phyloP scores from a whole-genome alignment of 2,329 filamentous ascomycete genomes.

The Pyricularia sp. region DNA sequence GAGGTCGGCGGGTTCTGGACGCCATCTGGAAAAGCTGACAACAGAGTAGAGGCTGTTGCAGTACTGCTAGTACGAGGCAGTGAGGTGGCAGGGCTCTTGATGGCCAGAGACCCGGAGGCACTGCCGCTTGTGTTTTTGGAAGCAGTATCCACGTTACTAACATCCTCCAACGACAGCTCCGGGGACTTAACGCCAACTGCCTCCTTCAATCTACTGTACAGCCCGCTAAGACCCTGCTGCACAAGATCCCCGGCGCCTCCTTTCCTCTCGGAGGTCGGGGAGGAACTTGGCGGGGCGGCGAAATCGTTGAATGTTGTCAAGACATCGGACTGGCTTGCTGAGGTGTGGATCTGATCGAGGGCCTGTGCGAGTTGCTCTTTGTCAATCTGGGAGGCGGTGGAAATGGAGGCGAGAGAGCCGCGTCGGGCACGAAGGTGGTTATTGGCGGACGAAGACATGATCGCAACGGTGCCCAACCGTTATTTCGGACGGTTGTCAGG shows the following conservation, averaged over 20 bases:
- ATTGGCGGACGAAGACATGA: conserved; percentile 13
- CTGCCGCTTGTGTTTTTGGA: conserved; percentile 28
- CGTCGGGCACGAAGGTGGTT: conserved; percentile 20
- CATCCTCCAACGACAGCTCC: conserved; percentile 22
- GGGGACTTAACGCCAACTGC: conserved; percentile 51
- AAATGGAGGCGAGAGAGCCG: conserved; percentile 27
- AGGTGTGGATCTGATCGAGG: conserved; percentile 77
- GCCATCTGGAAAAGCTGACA: neutral
- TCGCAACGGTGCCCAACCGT: conserved; percentile 11
- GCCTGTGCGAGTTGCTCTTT: conserved; percentile 64
- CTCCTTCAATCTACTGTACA: conserved; percentile 76
- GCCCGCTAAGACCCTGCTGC: conserved; percentile 74
- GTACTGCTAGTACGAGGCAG: conserved; percentile 15
- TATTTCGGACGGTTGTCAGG: conserved; percentile 13
- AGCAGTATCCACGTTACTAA: conserved; percentile 27
- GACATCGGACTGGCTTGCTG: conserved; percentile 71
- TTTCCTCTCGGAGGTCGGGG: conserved; percentile 51
- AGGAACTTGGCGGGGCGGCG: conserved; percentile 50
- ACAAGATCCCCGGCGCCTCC: conserved; percentile 59
- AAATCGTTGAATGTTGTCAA: conserved; percentile 94
- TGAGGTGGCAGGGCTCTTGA: conserved; percentile 17
- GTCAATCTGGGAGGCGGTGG: conserved; percentile 43
- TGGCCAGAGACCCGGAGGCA: conserved; percentile 14
- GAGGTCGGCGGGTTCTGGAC: neutral
- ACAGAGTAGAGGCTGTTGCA: conserved; percentile 18